A percentile compares a stretch with the other conserved stretches of the same genome.
Conservation (phyloP, 2,329 filamentous ascomycete species). For the Verticillium tricorpus region DNA sequence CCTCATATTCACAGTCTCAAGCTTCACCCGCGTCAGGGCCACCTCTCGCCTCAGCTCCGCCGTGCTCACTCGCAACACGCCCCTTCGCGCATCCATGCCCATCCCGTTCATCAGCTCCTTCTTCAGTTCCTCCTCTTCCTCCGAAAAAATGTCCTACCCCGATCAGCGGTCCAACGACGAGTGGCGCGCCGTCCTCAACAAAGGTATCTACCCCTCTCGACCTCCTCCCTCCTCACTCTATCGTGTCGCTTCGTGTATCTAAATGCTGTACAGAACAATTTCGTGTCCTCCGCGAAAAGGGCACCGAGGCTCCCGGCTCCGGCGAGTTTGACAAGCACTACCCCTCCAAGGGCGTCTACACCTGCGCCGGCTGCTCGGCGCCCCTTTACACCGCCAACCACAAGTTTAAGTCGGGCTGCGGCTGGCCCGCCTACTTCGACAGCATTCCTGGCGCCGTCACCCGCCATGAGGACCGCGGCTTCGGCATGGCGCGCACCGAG, state of each 20-base stretch:
- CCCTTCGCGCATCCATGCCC: conserved; percentile 59
- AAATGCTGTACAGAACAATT: conserved; percentile 72
- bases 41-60: conserved; percentile 12
- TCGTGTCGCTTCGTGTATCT: not conserved
- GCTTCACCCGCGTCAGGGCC: conserved; percentile 31
- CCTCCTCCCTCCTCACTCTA: not conserved
- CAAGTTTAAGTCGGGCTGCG: conserved; percentile 95
- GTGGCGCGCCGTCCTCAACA: conserved; percentile 80
- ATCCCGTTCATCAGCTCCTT: conserved; percentile 76
- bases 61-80: conserved; percentile 17
- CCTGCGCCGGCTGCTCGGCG: conserved; percentile 78
- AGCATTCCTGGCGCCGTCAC: conserved; percentile 87
- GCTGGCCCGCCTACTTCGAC: conserved; percentile 98
- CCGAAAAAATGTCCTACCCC: conserved; percentile 67
- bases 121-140: conserved; percentile 56
- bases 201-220: conserved; percentile 28
- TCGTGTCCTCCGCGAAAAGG: conserved; percentile 85
- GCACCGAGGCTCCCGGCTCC: conserved; percentile 76
- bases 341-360: conserved; percentile 72
- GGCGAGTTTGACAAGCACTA: conserved; percentile 88
- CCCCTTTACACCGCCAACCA: conserved; percentile 90
- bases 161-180: conserved; percentile 76
- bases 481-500: conserved; percentile 85
- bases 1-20: conserved; percentile 43
- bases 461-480: conserved; percentile 68